Base-by-base conservation (phyloP, 257 asterid genomes). In the Ballota nigra region DNA sequence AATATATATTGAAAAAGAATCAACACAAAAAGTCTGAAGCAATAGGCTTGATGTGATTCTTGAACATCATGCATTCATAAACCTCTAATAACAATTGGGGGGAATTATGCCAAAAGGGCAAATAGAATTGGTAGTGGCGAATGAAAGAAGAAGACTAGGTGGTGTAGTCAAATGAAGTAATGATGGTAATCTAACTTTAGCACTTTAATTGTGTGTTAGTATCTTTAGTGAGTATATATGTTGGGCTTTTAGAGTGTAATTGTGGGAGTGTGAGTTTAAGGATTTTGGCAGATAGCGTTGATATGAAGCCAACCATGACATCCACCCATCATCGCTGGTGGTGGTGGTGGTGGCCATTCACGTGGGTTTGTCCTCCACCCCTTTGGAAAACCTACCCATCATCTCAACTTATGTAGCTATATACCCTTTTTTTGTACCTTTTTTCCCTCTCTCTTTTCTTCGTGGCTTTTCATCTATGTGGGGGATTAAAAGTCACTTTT, bases 281-380 rank as follows among this genome's bases (percentile, higher is more conserved):
- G 29, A 73, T 73, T 89, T 89, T 86, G 95, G 90, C 90, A 70
- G 80, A 84, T 89, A 64, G 96, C 95, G 96, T 89, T 89, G 92
- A 84, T 89, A 87, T 83, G 82, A 89, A 89, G 96, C 96, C 96
- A 86, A 87, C 85, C 77, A 66, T 53, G 85, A 82, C 83, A 83
- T 89, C 96, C 92, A 89, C 92, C 96, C 71, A 79, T 69, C 49
- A 45, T 51, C 61, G 75, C 63, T n/a, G 63, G 36, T 58, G 68
- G 77, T 73, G 29, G 29, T 33, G 79, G 74, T 75, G 85, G 83
- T 68, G 82, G 66, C 69, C 87, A 79, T 51, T 84, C 89, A 85
- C 89, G 91, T 87, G 94, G 82, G 69, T 38, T 72, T 85, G 87
- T 78, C 88, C 38, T 84, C 84, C 86, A 73, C 85, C 68, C 6